Base-by-base conservation (phyloP, 345 rosid genomes). In the Eucalyptus guilfoylei region DNA sequence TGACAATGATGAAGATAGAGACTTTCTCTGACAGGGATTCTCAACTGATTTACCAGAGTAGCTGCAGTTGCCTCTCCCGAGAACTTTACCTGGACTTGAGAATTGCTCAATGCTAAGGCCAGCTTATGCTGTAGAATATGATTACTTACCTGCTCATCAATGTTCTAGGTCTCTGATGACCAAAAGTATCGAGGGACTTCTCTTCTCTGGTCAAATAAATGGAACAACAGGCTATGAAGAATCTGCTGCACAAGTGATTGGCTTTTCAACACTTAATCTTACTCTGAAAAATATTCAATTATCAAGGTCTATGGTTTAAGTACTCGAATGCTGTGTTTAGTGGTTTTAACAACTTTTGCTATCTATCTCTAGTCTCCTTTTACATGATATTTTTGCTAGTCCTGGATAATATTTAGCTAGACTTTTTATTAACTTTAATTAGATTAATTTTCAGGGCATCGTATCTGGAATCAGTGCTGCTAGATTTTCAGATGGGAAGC, bases 161-260 rank as follows among this genome's bases (percentile, higher is more conserved):
- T 96, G 99, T 92, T 90, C 94, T 34, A 95, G 98, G 94, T 95
- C 99, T 91, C 96, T 97, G 85, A 96, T 97, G 99, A 97, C 99
- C 26, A 97, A 96, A 93, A 95, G 94, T 88, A 90, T 97, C 49
- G 97, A 95, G 87, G 99, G 99, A 42, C 97, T 97, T 92, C 96
- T 97, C 95, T 96, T 97, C 91, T 97, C 99, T 90, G 99, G 99
- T 92, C 99, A 96, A 93, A 97, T 97, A 91, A 97, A 97, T 87
- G 99, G 99, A 90, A 97, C 99, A 60, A 97, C 99, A 49, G 99
- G 99, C 90, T 97, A 97, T 91, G 99, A 97, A 94, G 99, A 96
- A 91, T 98, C 99, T 94, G 99, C 99, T 37, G 98, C 99, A 28
- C 99, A 97, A 97, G 99, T 97, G 72, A 64, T 30, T 42, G 44